phyloP scores from a whole-genome alignment of 164 flowering plant genomes.

The Warburgia ugandensis region DNA sequence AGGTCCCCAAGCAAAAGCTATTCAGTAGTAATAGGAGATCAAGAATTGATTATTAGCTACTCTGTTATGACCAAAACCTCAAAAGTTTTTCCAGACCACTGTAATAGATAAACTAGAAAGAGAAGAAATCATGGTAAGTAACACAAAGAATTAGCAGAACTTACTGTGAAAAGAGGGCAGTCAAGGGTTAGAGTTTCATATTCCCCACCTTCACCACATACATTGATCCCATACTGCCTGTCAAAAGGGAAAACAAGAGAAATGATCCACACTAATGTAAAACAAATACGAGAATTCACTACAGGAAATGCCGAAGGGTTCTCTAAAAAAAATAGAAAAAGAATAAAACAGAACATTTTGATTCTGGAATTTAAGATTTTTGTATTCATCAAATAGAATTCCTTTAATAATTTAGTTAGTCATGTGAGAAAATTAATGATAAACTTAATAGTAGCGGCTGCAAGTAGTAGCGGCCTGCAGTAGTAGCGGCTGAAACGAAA shows the following conservation, averaged over 20 bases:
- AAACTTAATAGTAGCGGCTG: no score
- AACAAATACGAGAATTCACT: not conserved
- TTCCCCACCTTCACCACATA: constrained; percentile 99
- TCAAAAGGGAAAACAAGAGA: constrained; percentile 7
- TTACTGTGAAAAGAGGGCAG: constrained; percentile 82
- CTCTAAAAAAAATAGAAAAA: not conserved
- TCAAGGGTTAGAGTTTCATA: constrained; percentile 95
- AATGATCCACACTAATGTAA: not conserved
- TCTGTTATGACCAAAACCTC: no score
- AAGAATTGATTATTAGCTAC: no score
- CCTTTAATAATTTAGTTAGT: no score
- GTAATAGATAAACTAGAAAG: no score
- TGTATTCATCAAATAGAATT: not conserved
- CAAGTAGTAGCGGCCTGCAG: no score
- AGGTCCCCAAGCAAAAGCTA: no score
- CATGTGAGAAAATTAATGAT: no score
- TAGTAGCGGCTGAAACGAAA: not conserved
- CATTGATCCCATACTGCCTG: constrained; percentile 87
- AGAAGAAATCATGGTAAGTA: no score
- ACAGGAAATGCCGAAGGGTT: not conserved
- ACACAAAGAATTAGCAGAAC: constrained; percentile 10
- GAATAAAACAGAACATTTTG: not conserved
- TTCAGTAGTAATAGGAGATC: no score
- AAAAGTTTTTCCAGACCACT: no score
- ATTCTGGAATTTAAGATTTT: not conserved